Evolutionary conservation across 257 asterid species (phyloP).

Genomic region (Nicotiana attenuata): DNA sequence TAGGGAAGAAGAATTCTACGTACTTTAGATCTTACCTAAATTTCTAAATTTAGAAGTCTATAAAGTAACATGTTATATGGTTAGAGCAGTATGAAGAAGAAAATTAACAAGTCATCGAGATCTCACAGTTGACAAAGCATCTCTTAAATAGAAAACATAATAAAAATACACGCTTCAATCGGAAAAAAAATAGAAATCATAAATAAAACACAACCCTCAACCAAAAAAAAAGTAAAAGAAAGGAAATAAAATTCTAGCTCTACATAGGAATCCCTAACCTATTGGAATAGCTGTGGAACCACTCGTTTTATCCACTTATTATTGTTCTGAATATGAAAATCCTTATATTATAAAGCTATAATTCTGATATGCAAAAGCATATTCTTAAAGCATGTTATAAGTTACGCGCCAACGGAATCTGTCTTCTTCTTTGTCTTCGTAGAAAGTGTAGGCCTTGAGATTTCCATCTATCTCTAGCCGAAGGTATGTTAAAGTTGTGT

Average conservation of each 20-base stretch:
- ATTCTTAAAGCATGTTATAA: not conserved
- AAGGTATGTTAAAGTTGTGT: conserved; percentile 35
- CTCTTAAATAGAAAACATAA: not conserved
- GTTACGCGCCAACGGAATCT: conserved; percentile 18
- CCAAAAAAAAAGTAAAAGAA: not conserved
- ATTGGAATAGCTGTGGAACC: not conserved
- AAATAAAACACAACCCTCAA: not conserved
- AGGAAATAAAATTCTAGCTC: too few relatives aligned
- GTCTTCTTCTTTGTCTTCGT: not conserved
- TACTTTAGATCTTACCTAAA: not conserved
- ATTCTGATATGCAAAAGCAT: not conserved
- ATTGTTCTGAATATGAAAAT: not conserved
- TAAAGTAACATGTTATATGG: not conserved
- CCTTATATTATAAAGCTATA: not conserved
- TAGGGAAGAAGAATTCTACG: not conserved
- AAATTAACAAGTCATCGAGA: not conserved
- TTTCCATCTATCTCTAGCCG: conserved; percentile 44
- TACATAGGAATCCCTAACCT: not conserved
- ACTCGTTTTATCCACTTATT: not conserved
- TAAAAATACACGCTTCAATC: not conserved
- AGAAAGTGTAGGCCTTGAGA: conserved; percentile 29
- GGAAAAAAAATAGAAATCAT: too few relatives aligned
- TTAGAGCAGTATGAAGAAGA: not conserved
- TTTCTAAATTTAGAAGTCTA: not conserved
- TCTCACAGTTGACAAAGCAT: not conserved